These are phyloP conservation scores for Gracilaria domingensis DNA, from an alignment of 23 red algal species.

Conservation along the genomic window DNA sequence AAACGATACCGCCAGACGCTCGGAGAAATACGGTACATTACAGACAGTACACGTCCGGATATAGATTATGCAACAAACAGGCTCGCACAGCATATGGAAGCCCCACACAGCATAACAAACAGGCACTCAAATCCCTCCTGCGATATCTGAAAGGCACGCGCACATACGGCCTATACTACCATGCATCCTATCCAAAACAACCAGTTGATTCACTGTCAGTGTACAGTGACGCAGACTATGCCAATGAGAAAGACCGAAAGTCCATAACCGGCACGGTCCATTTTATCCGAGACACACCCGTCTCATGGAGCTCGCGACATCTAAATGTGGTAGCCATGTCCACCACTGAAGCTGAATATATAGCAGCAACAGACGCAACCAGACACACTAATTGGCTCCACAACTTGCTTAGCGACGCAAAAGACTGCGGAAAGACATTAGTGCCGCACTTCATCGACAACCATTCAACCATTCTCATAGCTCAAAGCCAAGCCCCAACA, in stretches of 20 bases:
- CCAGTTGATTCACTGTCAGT: background rate
- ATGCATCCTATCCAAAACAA: background rate
- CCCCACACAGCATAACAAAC: background rate
- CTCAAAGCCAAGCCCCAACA: background rate
- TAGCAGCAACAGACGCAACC: background rate
- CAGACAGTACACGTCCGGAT: background rate
- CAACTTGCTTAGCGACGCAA: background rate
- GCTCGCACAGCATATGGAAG: background rate
- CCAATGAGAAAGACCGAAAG: background rate
- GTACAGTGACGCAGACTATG: slow-evolving; percentile 9
- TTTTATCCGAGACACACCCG: background rate
- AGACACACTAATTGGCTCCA: background rate
- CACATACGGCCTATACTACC: background rate
- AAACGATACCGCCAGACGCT: background rate
- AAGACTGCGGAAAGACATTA: background rate
- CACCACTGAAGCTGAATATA: background rate
- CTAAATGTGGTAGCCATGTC: background rate
- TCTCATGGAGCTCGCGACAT: background rate
- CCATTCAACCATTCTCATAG: background rate
- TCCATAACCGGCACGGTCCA: background rate
- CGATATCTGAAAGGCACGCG: background rate
- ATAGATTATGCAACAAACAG: background rate
- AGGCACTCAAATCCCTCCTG: background rate
- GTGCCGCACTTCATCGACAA: background rate
- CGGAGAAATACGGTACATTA: background rate